phyloP scores from a whole-genome alignment of 2,329 filamentous ascomycete genomes.

The Fusarium bulbicola region DNA sequence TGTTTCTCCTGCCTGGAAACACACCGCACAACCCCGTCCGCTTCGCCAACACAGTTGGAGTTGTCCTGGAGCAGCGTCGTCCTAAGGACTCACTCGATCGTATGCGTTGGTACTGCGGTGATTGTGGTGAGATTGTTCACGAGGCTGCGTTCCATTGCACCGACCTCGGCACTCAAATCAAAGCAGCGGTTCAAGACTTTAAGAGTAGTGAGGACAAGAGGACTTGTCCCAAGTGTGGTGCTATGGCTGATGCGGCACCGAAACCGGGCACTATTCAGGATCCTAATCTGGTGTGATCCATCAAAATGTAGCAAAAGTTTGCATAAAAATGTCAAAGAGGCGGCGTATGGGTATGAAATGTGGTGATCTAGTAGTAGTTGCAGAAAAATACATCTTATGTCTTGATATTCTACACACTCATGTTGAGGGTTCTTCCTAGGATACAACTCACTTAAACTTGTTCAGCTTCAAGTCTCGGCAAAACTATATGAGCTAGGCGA shows the following conservation, averaged over 20 bases:
- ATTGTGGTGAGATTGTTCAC: constrained; percentile 78
- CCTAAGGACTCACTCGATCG: constrained; percentile 76
- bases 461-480: constrained; percentile 67
- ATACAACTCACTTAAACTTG: background rate
- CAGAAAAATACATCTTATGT: background rate
- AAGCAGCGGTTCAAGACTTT: constrained; percentile 86
- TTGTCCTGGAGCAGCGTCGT: constrained; percentile 88
- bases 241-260: constrained; percentile 76
- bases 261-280: constrained; percentile 66
- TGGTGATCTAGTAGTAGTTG: background rate
- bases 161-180: constrained; percentile 93
- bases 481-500: constrained; percentile 81
- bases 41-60: constrained; percentile 91
- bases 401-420: constrained; percentile 21
- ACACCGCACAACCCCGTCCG: constrained; percentile 96
- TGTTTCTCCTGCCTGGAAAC: constrained; percentile 93
- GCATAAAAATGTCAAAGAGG: background rate
- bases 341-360: background rate
- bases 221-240: constrained; percentile 80
- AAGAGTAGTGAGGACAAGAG: constrained; percentile 72
- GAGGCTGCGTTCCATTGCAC: constrained; percentile 89
- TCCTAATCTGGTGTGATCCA: constrained; percentile 59
- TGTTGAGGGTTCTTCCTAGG: background rate
- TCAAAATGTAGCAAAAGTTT: background rate
- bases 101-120: constrained; percentile 88